phyloP scores from a whole-genome alignment of 2,329 filamentous ascomycete species.

The Fusarium ambrosium region DNA sequence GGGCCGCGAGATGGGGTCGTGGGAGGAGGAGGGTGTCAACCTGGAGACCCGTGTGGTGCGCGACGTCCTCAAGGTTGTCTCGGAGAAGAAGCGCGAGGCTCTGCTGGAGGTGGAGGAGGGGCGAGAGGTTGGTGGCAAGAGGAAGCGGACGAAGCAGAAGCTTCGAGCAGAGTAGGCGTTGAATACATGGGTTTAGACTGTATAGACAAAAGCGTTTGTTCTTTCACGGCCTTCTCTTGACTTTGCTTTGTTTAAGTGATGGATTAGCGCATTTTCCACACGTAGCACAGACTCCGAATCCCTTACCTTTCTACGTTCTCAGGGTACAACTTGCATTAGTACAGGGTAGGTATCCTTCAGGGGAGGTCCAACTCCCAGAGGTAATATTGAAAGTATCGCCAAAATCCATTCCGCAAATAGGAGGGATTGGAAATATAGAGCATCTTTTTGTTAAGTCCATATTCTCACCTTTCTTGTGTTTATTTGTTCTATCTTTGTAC shows the following conservation, averaged over 20 bases:
- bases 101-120: conserved; percentile 92
- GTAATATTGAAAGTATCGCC: neutral
- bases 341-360: neutral
- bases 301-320: neutral
- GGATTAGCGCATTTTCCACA: neutral
- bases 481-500: neutral
- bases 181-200: neutral
- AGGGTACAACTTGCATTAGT: neutral
- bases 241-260: neutral
- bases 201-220: conserved; percentile 31
- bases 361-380: neutral
- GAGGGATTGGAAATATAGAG: neutral
- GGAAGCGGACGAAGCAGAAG: conserved; percentile 73
- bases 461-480: neutral
- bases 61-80: conserved; percentile 88
- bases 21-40: conserved; percentile 92
- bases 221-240: neutral
- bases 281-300: neutral
- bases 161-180: conserved; percentile 53
- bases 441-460: neutral
- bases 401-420: neutral
- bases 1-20: conserved; percentile 83
- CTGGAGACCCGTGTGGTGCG: conserved; percentile 90
- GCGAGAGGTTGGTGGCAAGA: conserved; percentile 90
- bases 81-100: conserved; percentile 96